Base-by-base conservation (phyloP, 441 rosid genomes). In the Codiaeum variegatum region DNA sequence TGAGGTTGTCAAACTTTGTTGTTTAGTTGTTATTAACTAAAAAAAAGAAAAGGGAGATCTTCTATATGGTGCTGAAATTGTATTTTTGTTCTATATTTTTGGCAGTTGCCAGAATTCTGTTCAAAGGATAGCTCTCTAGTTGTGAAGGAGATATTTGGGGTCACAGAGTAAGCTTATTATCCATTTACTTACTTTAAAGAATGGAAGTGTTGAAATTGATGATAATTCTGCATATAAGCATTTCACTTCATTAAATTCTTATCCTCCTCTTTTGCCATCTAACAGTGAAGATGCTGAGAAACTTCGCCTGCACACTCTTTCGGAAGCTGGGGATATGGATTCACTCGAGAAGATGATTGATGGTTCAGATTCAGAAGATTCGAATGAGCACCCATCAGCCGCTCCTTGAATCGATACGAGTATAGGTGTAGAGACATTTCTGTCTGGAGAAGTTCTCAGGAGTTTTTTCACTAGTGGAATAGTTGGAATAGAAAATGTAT, bases 101-200 rank as follows among this genome's bases (percentile, higher is more conserved):
- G 60, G 56, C 76, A 95, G 97, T 84, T 92, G 81, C 97, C 93
- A 40, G 99, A 92, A 81, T 88, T 95, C 83, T 90, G 96, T 75
- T 80, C 85, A 5, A 80, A 84, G 81, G 95, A 91, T 77, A 88
- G 80, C 85, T 88, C 99, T 51, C 85, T 95, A 34, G 81, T 88
- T 42, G 86, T 93, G 47, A 92, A 92, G 86, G 97, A 95, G 84
- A 90, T 95, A 73, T 93, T 91, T 36, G 98, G 99, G 75, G 99
- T 89, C 52, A 76, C 97, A 82, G 99, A 91, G 97, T 93, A 93
- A 77, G 88, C 76, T 42, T 75, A 59, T 46, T 54, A 28, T 71
- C 24, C 66, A 29, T 59, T 38, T 58, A 24, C 3, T 56, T 69
- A 31, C 18, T 19, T 8, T 36, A 36, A 11, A 28, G 15, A 66